These are phyloP conservation scores for Corynascus novoguineensis DNA, from an alignment of 495 filamentous ascomycete species.

Conservation along the genomic window DNA sequence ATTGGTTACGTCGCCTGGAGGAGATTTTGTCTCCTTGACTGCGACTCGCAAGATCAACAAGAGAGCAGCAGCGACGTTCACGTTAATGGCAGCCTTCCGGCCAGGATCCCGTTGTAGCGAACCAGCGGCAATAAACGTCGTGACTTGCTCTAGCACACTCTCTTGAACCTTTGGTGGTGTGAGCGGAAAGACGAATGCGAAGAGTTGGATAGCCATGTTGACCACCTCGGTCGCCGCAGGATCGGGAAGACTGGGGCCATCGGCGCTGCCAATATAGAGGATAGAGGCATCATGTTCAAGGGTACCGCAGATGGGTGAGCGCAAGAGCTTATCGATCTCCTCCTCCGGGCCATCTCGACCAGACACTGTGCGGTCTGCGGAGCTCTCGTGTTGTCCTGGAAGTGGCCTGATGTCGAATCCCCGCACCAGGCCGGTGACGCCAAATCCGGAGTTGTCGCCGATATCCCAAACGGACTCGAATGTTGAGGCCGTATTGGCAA, in stretches of 20 bases:
- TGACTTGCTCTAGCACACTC: conserved; percentile 87
- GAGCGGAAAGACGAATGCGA: conserved; percentile 82
- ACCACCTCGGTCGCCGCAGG: conserved; percentile 90
- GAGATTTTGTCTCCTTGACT: conserved; percentile 66
- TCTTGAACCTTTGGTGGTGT: conserved; percentile 90
- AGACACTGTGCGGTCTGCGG: conserved; percentile 53
- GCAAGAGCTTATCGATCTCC: conserved; percentile 60
- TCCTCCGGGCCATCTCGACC: conserved; percentile 60
- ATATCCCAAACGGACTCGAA: conserved; percentile 95
- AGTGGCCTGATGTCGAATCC: conserved; percentile 68
- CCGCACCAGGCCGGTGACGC: conserved; percentile 76
- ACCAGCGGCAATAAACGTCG: conserved; percentile 73
- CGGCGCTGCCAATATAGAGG: conserved; percentile 58
- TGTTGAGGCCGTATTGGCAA: conserved; percentile 80
- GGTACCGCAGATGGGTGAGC: conserved; percentile 73
- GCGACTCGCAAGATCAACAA: conserved; percentile 76
- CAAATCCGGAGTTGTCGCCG: conserved; percentile 90
- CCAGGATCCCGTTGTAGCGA: conserved; percentile 80
- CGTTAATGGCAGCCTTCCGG: conserved; percentile 78
- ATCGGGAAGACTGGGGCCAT: conserved; percentile 52
- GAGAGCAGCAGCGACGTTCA: conserved; percentile 83
- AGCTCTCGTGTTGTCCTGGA: conserved; percentile 61
- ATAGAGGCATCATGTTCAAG: conserved; percentile 85
- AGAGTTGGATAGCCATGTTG: conserved; percentile 86
- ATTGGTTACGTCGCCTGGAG: conserved; percentile 67